Evolutionary conservation across 805 yeast species (phyloP), one percentile per base, ranked within the genome.

Genomic region (Candida arabinofermentans): DNA sequence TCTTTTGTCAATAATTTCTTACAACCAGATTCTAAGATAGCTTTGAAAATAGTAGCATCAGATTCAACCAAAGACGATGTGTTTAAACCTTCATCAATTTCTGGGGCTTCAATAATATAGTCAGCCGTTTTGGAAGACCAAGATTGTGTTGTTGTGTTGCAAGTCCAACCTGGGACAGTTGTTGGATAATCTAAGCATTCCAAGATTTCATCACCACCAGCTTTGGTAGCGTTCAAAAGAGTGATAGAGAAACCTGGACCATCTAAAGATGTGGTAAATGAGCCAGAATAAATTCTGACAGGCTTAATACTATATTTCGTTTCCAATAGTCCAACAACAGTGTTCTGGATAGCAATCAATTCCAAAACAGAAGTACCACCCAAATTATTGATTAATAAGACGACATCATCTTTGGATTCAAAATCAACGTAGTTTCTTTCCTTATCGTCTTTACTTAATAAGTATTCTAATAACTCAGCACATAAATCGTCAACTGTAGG

Each of bases 211-310:
- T 53, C 43, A n/a, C 70, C 65, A 37, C 73, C 66, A 4, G 81
- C 73, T 29, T 72, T 71, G 1, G 86, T 63, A 30, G 77, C 78
- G 58, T 88, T 89, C 53, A 91, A 69, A 39, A 90, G 66, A 3
- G 97, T 86, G 46, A 91, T 72, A 29, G 93, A 81, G 62, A 90
- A 87, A 1, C 98, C 98, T 9, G 95, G 93, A 14, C 96, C 91
- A 60, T 86, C 87, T 46, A 91, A 74, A 0, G 96, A 88, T 2
- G 97, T 87, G 62, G 88, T 90, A 59, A 84, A 81, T 27, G 91
- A 79, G 21, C 96, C 91, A 1, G 81, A 76, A 46, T 80, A 75
- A 8, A 81, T 72, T 53, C 96, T 74, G 14, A 69, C 74, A 4
- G 97, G 97, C 8, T 49, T 59, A 40, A 83, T 77, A 10, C 62